Base-by-base conservation (phyloP, 1,284 basidiomycete species). In the Leccinum subspadiceum region DNA sequence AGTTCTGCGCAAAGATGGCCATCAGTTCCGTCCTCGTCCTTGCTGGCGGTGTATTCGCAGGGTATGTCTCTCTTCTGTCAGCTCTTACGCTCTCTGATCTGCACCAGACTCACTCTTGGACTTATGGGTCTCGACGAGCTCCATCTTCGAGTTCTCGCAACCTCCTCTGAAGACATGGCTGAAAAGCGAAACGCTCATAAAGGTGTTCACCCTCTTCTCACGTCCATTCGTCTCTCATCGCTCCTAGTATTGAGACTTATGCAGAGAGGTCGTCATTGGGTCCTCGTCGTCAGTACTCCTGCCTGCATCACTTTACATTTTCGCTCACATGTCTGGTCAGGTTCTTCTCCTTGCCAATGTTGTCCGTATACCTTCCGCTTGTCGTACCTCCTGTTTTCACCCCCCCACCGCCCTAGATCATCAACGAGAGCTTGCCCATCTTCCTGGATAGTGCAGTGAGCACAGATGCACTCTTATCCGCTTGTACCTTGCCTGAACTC, bases 71-170 rank as follows among this genome's bases (percentile, higher is more conserved):
- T 22, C 15, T 9, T 5, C n/a, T 22, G 20, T 46, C 37, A 51
- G 0, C 4, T 1, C 0, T 12, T 24, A 3, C 20, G 0, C 13
- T 3, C 59, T 60, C 60, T 60, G 8, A 65, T 12, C 2, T 33
- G 24, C 5, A n/a, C 31, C 58, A 63, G 87, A 2, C 78, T 97
- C 56, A 97, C 94, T 0, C 85, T 98, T 20, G 95, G 93, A 5
- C 80, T 97, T 33, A 97, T 97, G 95, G 95, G 96, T 2, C 84
- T 97, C 17, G 96, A 98, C 69, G 91, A 95, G 67, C 83, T 98
- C 49, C 94, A 97, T 70, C 81, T 98, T 17, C 88, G 93, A 29
- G 95, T 97, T 1, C 80, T 96, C 24, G 80, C 91, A 1, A 82
- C 87, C 0, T 92, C 92, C 1, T 95, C 93, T 0, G 89, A 88